phyloP scores from a whole-genome alignment of 371 early-diverging fungal genomes.

The Rhizomucor pusillus region DNA sequence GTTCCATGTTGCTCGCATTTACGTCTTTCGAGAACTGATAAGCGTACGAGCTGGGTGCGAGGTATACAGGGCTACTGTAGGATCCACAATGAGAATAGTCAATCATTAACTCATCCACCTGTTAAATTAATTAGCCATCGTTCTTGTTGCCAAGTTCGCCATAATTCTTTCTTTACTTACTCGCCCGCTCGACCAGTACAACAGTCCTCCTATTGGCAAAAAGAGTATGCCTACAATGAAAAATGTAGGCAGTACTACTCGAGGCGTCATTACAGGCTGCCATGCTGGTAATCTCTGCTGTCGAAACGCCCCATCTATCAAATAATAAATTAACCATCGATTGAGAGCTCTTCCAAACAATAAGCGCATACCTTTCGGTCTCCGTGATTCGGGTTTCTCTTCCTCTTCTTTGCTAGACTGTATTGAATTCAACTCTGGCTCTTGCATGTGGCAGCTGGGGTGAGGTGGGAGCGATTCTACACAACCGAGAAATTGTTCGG shows the following conservation, averaged over 20 bases:
- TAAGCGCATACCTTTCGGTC: conserved; percentile 17
- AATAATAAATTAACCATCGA: background rate
- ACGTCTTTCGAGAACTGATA: conserved; percentile 18
- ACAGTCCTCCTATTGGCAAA: conserved; percentile 85
- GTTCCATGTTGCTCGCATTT: conserved; percentile 12
- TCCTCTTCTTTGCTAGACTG: no score
- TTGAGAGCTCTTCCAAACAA: background rate
- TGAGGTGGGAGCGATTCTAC: no score
- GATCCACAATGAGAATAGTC: conserved; percentile 88
- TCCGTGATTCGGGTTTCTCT: conserved; percentile 29
- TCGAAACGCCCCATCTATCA: conserved; percentile 93
- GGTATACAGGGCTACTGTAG: conserved; percentile 31
- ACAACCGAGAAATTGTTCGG: no score
- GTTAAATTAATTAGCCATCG: background rate
- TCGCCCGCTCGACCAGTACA: conserved; percentile 70
- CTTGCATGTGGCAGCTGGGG: no score
- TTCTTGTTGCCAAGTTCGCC: background rate
- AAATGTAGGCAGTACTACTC: conserved; percentile 88
- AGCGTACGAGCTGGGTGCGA: conserved; percentile 21
- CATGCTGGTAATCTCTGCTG: conserved; percentile 97
- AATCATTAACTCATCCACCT: conserved; percentile 79
- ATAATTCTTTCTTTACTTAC: conserved; percentile 36
- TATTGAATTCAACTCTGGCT: no score
- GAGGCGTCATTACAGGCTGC: conserved; percentile 97
- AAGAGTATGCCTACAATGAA: conserved; percentile 90